Conservation (phyloP, 257 asterid species). For the Solanum lignicaule region DNA sequence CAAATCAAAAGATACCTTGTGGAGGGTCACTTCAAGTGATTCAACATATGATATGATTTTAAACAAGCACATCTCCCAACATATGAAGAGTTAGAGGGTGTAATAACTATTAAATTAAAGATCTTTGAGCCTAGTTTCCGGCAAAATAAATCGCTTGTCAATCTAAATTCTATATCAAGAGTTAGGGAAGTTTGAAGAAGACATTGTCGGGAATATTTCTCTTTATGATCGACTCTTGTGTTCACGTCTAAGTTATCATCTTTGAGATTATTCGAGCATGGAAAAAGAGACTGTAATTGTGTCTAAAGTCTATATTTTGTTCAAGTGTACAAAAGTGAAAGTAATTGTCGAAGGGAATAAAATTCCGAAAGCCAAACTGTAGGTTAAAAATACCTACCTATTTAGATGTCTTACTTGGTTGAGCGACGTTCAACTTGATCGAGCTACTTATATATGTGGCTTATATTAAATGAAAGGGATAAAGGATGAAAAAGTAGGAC, state of each 20-base stretch:
- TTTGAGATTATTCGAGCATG: background rate
- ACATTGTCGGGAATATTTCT: background rate
- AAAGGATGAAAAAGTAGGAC: too few species aligned
- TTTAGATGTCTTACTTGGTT: too few species aligned
- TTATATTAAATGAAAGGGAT: too few species aligned
- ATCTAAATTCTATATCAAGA: background rate
- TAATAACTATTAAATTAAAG: background rate
- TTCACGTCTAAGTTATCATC: background rate
- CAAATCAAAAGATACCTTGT: background rate
- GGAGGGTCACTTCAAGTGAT: background rate
- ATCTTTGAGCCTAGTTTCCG: background rate
- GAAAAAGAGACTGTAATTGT: background rate
- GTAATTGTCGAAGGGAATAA: background rate
- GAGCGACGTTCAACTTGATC: too few species aligned
- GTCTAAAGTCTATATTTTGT: background rate
- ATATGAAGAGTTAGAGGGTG: background rate
- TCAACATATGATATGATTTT: background rate
- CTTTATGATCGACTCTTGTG: background rate
- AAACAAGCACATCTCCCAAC: background rate
- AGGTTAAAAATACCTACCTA: background rate
- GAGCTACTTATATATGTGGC: too few species aligned
- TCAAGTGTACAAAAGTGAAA: background rate
- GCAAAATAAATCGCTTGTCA: background rate
- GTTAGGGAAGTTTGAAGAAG: background rate
- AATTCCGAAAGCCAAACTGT: background rate